Evolutionary conservation across 768 basidiomycete species (phyloP).

Genomic region (Agaricus blazei): DNA sequence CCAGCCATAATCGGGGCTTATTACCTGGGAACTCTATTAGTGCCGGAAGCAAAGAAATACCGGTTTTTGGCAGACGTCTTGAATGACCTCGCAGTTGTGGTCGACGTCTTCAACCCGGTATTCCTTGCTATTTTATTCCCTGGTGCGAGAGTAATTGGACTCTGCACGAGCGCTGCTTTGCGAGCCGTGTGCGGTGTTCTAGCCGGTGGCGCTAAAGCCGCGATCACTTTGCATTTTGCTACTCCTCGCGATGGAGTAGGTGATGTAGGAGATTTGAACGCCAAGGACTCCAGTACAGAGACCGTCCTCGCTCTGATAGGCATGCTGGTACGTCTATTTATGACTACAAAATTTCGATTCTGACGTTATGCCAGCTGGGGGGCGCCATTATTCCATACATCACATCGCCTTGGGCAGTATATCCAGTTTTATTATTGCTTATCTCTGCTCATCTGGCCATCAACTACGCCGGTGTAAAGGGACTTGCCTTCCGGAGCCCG

Average conservation of each 20-base stretch:
- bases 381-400: conserved; percentile 54
- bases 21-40: conserved; percentile 56
- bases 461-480: conserved; percentile 59
- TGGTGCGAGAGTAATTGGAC: conserved; percentile 37
- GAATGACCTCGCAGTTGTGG: conserved; percentile 54
- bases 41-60: conserved; percentile 67
- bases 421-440: conserved; percentile 44
- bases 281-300: conserved; percentile 70
- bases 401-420: conserved; percentile 42
- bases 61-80: conserved; percentile 62
- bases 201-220: conserved; percentile 67
- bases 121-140: conserved; percentile 36
- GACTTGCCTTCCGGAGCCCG: conserved; percentile 49
- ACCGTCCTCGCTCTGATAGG: conserved; percentile 64
- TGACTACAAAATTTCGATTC: background rate
- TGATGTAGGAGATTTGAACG: conserved; percentile 67
- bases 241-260: conserved; percentile 44
- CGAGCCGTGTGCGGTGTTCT: conserved; percentile 58
- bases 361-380: conserved; percentile 41
- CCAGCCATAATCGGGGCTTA: conserved; percentile 62
- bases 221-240: conserved; percentile 63
- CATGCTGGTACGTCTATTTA: conserved; percentile 46
- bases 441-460: conserved; percentile 48
- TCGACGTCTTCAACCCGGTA: conserved; percentile 57
- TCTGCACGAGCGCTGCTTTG: conserved; percentile 57